Evolutionary conservation across 768 basidiomycete genomes (phyloP).

Genomic region (Exidia glandulosa): DNA sequence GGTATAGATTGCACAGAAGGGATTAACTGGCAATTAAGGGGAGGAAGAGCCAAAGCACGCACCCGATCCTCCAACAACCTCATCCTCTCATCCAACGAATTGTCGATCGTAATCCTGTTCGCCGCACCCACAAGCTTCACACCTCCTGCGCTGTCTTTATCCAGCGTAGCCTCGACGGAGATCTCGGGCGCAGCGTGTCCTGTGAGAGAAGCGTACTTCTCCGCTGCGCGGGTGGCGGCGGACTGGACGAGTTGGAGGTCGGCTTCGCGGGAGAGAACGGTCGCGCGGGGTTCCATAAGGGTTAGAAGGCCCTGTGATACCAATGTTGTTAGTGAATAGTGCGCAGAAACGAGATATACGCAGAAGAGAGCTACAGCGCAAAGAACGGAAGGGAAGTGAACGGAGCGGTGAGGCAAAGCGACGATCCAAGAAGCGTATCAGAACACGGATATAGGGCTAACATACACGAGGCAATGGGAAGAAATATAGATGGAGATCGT

Average conservation of each 20-base stretch:
- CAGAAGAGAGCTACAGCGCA: too few relatives aligned
- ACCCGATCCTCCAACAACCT: conserved; percentile 84
- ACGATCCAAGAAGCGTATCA: too few relatives aligned
- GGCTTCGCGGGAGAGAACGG: conserved; percentile 52
- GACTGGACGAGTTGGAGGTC: conserved; percentile 52
- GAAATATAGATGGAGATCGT: too few relatives aligned
- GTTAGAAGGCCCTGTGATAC: conserved; percentile 70
- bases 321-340: not conserved
- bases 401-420: too few relatives aligned
- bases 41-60: not conserved
- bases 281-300: conserved; percentile 64
- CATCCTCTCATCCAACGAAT: conserved; percentile 88
- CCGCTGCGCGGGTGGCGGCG: conserved; percentile 54
- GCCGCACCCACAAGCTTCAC: conserved; percentile 62
- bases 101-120: conserved; percentile 80
- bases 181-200: conserved; percentile 47
- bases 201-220: conserved; percentile 65
- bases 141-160: conserved; percentile 75
- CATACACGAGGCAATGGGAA: too few relatives aligned
- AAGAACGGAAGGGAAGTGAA: too few relatives aligned
- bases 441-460: too few relatives aligned
- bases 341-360: too few relatives aligned
- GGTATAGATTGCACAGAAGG: too few relatives aligned
- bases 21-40: not conserved
- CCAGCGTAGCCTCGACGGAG: conserved; percentile 49